Evolutionary conservation across 495 filamentous ascomycete species (phyloP).

Genomic region (Chaetomium fimeti): DNA sequence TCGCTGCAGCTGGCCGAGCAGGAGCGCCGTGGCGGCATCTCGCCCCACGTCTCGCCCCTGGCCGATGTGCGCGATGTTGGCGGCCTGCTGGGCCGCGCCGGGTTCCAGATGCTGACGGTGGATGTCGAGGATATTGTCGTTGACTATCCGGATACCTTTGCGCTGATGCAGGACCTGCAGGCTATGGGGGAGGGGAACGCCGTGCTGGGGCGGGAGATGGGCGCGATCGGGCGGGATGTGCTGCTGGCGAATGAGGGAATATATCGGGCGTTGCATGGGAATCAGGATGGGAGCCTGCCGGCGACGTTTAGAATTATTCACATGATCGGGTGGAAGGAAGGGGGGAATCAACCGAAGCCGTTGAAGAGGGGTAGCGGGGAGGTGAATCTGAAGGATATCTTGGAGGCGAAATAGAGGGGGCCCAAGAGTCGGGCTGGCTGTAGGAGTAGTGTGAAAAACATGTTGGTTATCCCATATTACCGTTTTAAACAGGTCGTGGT

Average conservation of each 20-base stretch:
- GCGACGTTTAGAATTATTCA: conserved; percentile 92
- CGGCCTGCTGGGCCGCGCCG: conserved; percentile 77
- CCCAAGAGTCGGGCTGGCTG: neutral
- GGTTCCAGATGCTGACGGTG: conserved; percentile 93
- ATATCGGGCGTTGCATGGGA: conserved; percentile 79
- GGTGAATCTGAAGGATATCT: conserved; percentile 75
- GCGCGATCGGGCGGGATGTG: conserved; percentile 74
- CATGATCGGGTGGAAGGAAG: conserved; percentile 98
- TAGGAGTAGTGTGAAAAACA: conserved; percentile 11
- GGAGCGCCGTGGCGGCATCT: conserved; percentile 83
- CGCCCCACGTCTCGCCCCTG: conserved; percentile 80
- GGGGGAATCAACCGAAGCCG: conserved; percentile 71
- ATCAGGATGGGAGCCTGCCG: conserved; percentile 65
- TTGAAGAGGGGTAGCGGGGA: conserved; percentile 78
- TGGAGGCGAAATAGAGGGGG: conserved; percentile 51
- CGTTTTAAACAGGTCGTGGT: neutral
- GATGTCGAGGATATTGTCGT: conserved; percentile 97
- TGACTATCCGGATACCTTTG: conserved; percentile 89
- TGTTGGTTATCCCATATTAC: neutral
- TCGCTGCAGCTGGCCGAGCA: conserved; percentile 90
- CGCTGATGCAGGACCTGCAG: conserved; percentile 89
- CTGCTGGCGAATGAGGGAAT: conserved; percentile 85
- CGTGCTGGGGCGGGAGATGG: conserved; percentile 73
- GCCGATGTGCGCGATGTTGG: conserved; percentile 92
- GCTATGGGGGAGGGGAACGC: conserved; percentile 93